Percentiles rank a stretch among this genome's conserved stretches.
Evolutionary conservation across 139 green algal genomes (phyloP).

Genomic region (Chlorella sp.): DNA sequence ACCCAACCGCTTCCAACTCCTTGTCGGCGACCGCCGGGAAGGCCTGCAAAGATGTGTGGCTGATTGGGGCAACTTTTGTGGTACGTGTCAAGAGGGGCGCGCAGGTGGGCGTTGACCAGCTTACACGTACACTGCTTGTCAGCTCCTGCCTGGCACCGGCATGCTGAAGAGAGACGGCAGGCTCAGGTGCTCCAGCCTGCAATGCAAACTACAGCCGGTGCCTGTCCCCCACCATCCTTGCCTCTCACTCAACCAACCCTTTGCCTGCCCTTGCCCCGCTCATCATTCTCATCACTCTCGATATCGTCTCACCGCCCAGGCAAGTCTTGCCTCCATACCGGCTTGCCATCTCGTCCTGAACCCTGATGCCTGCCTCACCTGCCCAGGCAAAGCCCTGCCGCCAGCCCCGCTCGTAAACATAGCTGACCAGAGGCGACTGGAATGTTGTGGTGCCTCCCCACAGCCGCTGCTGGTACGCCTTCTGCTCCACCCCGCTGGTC

Average conservation of each 20-base stretch:
- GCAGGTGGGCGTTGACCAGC: too few relatives aligned
- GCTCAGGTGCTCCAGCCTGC: too few relatives aligned
- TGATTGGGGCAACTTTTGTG: not conserved
- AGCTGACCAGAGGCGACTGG: constrained; percentile 81
- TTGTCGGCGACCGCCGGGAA: constrained; percentile 48
- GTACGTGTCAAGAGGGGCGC: too few relatives aligned
- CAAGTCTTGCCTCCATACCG: not conserved
- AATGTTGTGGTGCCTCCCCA: constrained; percentile 75
- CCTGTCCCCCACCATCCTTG: too few relatives aligned
- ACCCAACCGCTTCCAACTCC: constrained; percentile 25
- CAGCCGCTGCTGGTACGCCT: constrained; percentile 59
- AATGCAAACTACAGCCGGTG: too few relatives aligned
- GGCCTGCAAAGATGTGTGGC: not conserved
- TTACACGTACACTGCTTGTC: too few relatives aligned
- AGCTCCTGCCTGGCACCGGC: too few relatives aligned
- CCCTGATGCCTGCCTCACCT: constrained; percentile 69
- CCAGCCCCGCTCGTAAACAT: constrained; percentile 96
- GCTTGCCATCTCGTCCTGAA: not conserved
- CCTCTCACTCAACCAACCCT: too few relatives aligned
- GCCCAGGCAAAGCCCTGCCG: constrained; percentile 87
- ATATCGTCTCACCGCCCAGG: too few relatives aligned
- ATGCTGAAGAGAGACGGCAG: too few relatives aligned
- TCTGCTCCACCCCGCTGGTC: constrained; percentile 56
- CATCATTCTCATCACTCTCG: too few relatives aligned
- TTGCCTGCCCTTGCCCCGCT: too few relatives aligned